Base-by-base conservation (phyloP, 2,329 filamentous ascomycete genomes). In the Alternaria brassicae region DNA sequence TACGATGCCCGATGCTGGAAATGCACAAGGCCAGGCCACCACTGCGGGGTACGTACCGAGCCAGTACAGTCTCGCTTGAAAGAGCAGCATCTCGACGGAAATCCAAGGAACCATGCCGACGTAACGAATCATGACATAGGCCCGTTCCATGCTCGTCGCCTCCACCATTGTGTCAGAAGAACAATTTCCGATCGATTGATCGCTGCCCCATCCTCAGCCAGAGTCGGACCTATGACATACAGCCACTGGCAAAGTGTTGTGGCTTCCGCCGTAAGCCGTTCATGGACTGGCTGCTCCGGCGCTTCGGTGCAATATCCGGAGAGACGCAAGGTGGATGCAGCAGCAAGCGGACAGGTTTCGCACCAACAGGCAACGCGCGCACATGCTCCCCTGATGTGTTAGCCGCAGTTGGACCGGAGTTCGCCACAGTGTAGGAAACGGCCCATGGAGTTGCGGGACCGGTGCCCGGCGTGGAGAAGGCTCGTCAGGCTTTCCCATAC, bases 21-120 rank as follows among this genome's bases (percentile, higher is more conserved):
- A 62, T 37, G 44, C 39, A 19, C 61, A 61, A 50, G 50, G 52
- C 21, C 70, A 69, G 27, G 34, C 63, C 50, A 63, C 63, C 34
- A 63, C 63, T 19, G 56, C 52, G 42, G 59, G 60, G 40, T 67
- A 68, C 44, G 54, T 62, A 30, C 62, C 68, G 17, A 65, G 60
- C 27, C 68, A 70, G 34, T 70, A 71, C 60, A 67, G 47, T 32
- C 61, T 68, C 30, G 53, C 63, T 36, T 69, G 62, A 59, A 52
- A 58, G 55, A 50, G 56, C 36, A 50, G 28, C 45, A 36, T 36
- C 15, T 39, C 51, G 40, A 40, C 56, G 21, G 44, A 44, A 37
- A 21, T 19, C 50, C 23, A 40, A 36, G 40, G 39, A 44, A 59
- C 49, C 25, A 53, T 56, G 53, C 45, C 32, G 39, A 57, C 41